Conservation (phyloP, 2,329 filamentous ascomycete species). For the Monilinia aucupariae region DNA sequence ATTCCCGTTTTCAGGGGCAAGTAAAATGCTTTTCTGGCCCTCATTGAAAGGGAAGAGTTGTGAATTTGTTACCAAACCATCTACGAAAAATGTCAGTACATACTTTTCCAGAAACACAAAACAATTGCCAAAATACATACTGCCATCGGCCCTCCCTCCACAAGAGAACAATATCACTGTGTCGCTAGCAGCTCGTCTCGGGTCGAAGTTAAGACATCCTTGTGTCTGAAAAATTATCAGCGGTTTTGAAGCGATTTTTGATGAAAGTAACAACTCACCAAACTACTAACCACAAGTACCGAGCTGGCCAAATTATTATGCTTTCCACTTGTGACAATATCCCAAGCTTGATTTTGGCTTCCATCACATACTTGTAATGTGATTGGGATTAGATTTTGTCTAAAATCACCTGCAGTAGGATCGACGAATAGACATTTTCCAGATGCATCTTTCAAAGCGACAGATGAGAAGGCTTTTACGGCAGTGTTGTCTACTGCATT, state of each 20-base stretch:
- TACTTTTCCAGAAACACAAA: background rate
- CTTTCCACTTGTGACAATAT: constrained; percentile 44
- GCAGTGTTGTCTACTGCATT: constrained; percentile 42
- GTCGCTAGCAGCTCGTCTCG: constrained; percentile 45
- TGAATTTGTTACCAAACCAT: constrained; percentile 38
- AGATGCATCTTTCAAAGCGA: constrained; percentile 40
- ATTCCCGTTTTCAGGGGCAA: constrained; percentile 43
- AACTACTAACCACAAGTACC: constrained; percentile 50
- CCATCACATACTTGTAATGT: constrained; percentile 40
- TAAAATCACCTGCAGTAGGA: constrained; percentile 42
- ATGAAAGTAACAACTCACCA: constrained; percentile 34
- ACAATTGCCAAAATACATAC: constrained; percentile 1
- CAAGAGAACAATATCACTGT: constrained; percentile 55
- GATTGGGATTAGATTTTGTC: constrained; percentile 42
- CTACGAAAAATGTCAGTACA: background rate
- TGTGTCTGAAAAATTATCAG: constrained; percentile 40
- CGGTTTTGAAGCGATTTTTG: background rate
- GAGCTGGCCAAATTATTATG: constrained; percentile 45
- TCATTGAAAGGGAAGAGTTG: constrained; percentile 46
- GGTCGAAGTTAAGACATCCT: constrained; percentile 55
- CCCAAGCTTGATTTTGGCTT: constrained; percentile 40
- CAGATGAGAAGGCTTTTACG: constrained; percentile 38
- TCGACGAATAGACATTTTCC: constrained; percentile 42
- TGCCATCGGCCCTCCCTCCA: constrained; percentile 52
- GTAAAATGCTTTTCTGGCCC: constrained; percentile 37